These are phyloP conservation scores for Rhodomyrtus tomentosa DNA, from an alignment of 345 rosid species.

Conservation along the genomic window DNA sequence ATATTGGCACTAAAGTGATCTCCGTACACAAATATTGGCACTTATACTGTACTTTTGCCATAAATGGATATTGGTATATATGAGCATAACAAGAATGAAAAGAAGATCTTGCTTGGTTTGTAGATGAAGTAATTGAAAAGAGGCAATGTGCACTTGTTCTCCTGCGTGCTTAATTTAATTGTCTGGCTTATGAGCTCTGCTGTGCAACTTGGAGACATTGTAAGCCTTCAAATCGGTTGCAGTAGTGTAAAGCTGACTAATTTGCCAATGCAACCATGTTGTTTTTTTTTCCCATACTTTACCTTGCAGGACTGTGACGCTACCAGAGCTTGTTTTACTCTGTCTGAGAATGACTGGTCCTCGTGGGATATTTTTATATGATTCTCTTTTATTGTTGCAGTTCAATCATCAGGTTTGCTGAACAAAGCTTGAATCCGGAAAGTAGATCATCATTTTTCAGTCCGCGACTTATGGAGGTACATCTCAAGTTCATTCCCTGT, in stretches of 20 bases:
- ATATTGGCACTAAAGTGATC: too few relatives aligned
- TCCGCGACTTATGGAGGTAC: constrained; percentile 98
- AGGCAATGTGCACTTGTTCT: neutral
- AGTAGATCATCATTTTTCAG: constrained; percentile 67
- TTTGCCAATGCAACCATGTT: neutral
- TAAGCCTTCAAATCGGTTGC: neutral
- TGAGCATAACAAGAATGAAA: neutral
- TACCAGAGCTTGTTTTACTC: neutral
- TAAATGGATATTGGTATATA: neutral
- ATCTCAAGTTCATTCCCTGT: neutral
- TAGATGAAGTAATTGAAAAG: neutral
- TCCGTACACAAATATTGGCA: too few relatives aligned
- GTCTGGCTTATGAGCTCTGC: neutral
- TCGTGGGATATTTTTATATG: neutral
- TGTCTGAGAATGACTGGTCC: neutral
- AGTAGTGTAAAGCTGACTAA: neutral
- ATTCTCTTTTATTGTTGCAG: constrained; percentile 31
- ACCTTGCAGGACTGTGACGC: neutral
- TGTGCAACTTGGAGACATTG: neutral
- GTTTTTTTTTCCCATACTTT: neutral
- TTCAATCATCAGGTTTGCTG: constrained; percentile 71
- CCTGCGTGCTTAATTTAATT: neutral
- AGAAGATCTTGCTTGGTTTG: neutral
- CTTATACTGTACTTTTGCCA: too few relatives aligned
- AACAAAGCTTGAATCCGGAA: constrained; percentile 69